Evolutionary conservation across 177 flowering plant species (phyloP).

Genomic region (Telopea speciosissima): DNA sequence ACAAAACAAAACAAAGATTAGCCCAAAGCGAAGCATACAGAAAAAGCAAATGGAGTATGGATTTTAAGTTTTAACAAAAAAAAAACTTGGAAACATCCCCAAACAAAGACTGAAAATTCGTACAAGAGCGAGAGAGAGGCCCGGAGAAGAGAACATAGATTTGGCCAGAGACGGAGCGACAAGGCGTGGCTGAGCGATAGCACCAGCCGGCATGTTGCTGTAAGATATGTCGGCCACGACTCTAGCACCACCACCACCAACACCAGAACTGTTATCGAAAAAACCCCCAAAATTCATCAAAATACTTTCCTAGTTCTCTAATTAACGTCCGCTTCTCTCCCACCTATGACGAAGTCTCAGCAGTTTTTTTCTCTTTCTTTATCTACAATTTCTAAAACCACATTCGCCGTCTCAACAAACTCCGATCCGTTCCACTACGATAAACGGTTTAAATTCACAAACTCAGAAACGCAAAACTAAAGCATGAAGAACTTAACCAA

Average conservation of each 20-base stretch:
- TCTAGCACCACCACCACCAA: slow-evolving; percentile 34
- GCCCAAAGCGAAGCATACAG: no score
- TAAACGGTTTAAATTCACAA: no score
- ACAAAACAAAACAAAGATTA: background rate
- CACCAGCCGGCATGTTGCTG: slow-evolving; percentile 57
- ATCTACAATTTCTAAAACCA: background rate
- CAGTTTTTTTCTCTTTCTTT: no score
- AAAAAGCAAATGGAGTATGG: no score
- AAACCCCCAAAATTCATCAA: slow-evolving; percentile 94
- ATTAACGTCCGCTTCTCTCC: background rate
- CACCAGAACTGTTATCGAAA: slow-evolving; percentile 45
- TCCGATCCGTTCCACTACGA: no score
- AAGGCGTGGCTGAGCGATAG: slow-evolving; percentile 52
- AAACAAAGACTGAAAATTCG: background rate
- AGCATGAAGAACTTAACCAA: no score
- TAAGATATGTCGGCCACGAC: slow-evolving; percentile 51
- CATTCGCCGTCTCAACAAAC: background rate
- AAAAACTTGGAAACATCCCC: no score
- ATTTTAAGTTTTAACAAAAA: no score
- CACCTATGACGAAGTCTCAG: no score
- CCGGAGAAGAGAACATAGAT: slow-evolving; percentile 80
- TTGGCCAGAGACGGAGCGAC: slow-evolving; percentile 44
- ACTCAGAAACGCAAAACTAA: no score
- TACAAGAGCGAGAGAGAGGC: slow-evolving; percentile 96
- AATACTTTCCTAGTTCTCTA: slow-evolving; percentile 1